Conservation (phyloP, 2,329 filamentous ascomycete species). For the Fusarium domesticum region DNA sequence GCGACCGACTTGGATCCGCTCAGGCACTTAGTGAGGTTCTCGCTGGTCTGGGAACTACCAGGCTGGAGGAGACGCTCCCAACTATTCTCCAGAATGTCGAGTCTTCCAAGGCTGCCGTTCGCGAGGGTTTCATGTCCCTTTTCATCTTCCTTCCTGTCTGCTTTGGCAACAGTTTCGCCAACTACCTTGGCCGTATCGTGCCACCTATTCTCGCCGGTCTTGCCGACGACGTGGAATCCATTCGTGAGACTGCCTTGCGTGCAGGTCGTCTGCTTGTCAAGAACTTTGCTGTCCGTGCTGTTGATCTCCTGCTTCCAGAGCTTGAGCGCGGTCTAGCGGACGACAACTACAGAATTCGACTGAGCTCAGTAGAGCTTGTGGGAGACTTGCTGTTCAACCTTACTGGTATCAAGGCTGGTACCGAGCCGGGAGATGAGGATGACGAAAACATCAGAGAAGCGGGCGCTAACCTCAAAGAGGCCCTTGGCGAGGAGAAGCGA, state of each 20-base stretch:
- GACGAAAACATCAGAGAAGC: constrained; percentile 81
- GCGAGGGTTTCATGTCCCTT: constrained; percentile 98
- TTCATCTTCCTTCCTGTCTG: constrained; percentile 99
- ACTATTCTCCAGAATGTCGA: constrained; percentile 95
- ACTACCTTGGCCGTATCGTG: constrained; percentile 92
- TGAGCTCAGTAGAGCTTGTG: constrained; percentile 96
- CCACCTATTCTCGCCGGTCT: constrained; percentile 91
- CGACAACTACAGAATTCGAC: constrained; percentile 93
- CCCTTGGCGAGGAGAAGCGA: constrained; percentile 91
- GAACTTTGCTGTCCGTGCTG: constrained; percentile 93
- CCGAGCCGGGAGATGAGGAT: constrained; percentile 73
- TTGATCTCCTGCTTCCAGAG: constrained; percentile 90
- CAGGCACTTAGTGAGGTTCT: constrained; percentile 96
- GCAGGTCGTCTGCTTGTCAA: constrained; percentile 94
- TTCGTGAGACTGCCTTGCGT: constrained; percentile 91
- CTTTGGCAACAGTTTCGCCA: constrained; percentile 97
- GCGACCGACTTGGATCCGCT: constrained; percentile 91
- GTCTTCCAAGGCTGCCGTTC: constrained; percentile 82
- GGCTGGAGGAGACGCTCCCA: constrained; percentile 91
- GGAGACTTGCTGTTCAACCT: constrained; percentile 97
- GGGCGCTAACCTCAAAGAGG: constrained; percentile 86
- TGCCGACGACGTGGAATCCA: constrained; percentile 93
- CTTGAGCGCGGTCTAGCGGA: constrained; percentile 95
- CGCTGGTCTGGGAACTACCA: constrained; percentile 85
- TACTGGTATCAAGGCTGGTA: constrained; percentile 82